Base-by-base conservation (phyloP, 2,329 filamentous ascomycete species). In the Emericellopsis atlantica region DNA sequence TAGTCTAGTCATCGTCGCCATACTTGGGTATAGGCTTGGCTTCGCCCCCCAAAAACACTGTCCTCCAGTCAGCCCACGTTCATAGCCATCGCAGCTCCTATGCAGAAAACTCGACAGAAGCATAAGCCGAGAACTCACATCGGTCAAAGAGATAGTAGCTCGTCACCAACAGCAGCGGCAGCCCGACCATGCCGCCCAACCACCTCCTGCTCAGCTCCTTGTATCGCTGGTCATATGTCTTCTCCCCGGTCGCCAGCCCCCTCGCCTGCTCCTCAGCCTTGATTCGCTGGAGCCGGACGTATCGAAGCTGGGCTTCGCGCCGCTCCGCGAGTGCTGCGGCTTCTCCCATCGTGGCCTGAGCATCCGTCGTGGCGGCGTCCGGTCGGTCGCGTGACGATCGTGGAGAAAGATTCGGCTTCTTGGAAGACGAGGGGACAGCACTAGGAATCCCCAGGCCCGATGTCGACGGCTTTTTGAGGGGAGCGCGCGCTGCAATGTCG, bases 131-230 rank as follows among this genome's bases (percentile, higher is more conserved):
- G 9, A 9, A 62, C 67, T 58, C 43, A 70, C 69, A 56, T 61
- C 36, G 56, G 36, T 74, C 64, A 53, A 69, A 76, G 3, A 77
- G 51, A 40, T 64, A 65, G 45, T 72, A 76, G 18, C 72, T 74
- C 22, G 69, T 72, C 39, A 77, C 71, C 12, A 76, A 45, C 5
- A 75, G 49, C 26, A 77, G 65, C 2, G 73, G 73, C 54, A 74
- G 48, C 21, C 68, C 70, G 41, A 76, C 63, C 47, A 77, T 69
- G 7, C 63, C 45, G 18, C 58, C 55, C 4, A 62, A 55, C 60
- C 68, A 74, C 48, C 62, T 66, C 43, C 67, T 53, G 41, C 64
- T 60, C 24, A 66, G 62, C 32, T 51, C 48, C 41, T 66, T 63
- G 50, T 69, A 72, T 33, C 64, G 59, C 45, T 51, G 50, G 48